Evolutionary conservation across 805 yeast genomes (phyloP).

Genomic region (Cyberlindnera maclurae): DNA sequence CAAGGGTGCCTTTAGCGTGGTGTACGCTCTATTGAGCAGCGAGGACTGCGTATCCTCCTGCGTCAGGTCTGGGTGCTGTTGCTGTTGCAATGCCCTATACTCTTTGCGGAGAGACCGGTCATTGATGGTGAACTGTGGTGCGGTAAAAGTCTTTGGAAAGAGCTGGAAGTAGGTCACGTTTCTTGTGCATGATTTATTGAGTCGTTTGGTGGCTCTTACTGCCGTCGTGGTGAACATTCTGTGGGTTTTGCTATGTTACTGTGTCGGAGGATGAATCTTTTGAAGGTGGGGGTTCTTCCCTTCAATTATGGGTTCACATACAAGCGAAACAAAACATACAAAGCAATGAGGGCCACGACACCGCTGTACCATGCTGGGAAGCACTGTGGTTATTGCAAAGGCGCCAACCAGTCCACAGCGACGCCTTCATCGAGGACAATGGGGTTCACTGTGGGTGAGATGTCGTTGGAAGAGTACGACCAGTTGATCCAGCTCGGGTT

Average conservation of each 20-base stretch:
- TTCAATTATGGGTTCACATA: too few relatives aligned
- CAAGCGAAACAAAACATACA: neutral
- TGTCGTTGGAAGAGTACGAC: constrained; percentile 46
- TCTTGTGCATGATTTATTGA: neutral
- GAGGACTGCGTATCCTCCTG: constrained; percentile 36
- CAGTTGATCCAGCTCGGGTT: constrained; percentile 63
- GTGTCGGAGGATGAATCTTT: too few relatives aligned
- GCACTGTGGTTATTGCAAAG: constrained; percentile 69
- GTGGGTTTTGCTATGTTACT: too few relatives aligned
- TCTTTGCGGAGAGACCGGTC: constrained; percentile 57
- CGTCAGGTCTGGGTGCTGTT: constrained; percentile 69
- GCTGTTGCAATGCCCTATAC: constrained; percentile 64
- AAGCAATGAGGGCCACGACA: constrained; percentile 32
- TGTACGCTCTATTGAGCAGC: constrained; percentile 68
- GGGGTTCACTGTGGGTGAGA: constrained; percentile 29
- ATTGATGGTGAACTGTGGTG: constrained; percentile 67
- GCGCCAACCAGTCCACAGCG: constrained; percentile 22
- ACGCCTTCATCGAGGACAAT: constrained; percentile 19
- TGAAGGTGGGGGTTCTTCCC: too few relatives aligned
- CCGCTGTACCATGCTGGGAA: constrained; percentile 38
- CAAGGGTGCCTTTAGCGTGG: constrained; percentile 63
- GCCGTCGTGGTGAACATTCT: too few relatives aligned
- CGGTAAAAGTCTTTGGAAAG: constrained; percentile 68
- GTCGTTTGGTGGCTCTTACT: too few relatives aligned
- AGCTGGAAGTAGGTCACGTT: constrained; percentile 35